Evolutionary conservation across 139 green algal species (phyloP).

Genomic region (Pedinophyceae sp.): DNA sequence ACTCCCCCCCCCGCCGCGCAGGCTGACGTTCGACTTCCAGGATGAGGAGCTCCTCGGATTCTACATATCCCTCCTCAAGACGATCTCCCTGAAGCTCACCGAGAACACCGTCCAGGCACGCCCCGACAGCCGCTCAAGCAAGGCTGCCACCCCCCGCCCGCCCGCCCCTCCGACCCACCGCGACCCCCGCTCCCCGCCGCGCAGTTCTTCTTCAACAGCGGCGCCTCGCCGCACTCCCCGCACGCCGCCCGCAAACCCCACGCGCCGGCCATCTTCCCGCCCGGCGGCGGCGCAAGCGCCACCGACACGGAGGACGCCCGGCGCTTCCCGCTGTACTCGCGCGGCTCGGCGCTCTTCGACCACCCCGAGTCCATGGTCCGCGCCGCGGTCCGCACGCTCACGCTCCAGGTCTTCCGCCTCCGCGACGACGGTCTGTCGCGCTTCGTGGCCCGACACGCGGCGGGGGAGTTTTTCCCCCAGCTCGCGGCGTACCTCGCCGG

Average conservation of each 20-base stretch:
- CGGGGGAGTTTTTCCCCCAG: conserved; percentile 42
- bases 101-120: conserved; percentile 82
- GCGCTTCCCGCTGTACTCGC: too few relatives aligned
- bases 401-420: conserved; percentile 85
- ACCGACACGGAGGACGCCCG: background rate
- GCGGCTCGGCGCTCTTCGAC: too few relatives aligned
- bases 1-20: too few relatives aligned
- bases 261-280: too few relatives aligned
- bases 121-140: conserved; percentile 25
- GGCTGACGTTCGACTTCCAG: conserved; percentile 88
- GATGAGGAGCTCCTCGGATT: conserved; percentile 94
- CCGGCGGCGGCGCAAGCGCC: background rate
- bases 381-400: conserved; percentile 86
- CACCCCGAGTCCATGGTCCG: conserved; percentile 68
- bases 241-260: too few relatives aligned
- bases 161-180: background rate
- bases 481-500: conserved; percentile 44
- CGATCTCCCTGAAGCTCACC: conserved; percentile 84
- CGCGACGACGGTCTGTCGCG: conserved; percentile 38
- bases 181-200: background rate
- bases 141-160: background rate
- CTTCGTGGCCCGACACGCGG: conserved; percentile 39
- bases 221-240: too few relatives aligned
- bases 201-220: too few relatives aligned
- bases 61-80: conserved; percentile 95